Conservation (phyloP, 768 basidiomycete genomes). For the Paxillus involutus region DNA sequence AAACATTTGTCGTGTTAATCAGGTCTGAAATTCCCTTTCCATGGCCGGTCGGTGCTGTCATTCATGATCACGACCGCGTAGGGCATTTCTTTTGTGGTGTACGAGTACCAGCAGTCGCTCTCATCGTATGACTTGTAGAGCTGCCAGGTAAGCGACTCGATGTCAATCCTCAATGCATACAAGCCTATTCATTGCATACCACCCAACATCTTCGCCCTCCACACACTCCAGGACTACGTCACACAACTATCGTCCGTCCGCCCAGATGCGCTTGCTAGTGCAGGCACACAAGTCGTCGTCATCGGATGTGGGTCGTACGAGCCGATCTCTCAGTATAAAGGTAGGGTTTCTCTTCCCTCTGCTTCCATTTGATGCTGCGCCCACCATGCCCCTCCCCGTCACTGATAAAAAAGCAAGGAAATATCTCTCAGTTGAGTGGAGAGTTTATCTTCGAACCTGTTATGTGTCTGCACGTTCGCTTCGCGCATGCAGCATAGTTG, state of each 20-base stretch:
- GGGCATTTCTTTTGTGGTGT: background rate
- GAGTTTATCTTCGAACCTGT: conserved; percentile 65
- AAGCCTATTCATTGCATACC: background rate
- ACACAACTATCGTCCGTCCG: conserved; percentile 44
- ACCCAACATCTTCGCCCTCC: background rate
- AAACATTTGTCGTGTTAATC: too few species aligned
- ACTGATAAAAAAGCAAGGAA: conserved; percentile 61
- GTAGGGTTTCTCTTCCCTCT: conserved; percentile 23
- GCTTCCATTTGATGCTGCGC: too few species aligned
- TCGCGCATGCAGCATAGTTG: conserved; percentile 57
- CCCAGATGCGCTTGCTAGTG: conserved; percentile 38
- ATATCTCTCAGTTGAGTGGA: conserved; percentile 60
- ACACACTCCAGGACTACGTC: conserved; percentile 46
- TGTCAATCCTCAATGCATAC: background rate
- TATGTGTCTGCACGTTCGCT: conserved; percentile 48
- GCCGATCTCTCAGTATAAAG: conserved; percentile 48
- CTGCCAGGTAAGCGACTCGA: conserved; percentile 39
- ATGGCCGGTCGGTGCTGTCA: background rate
- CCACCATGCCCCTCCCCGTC: background rate
- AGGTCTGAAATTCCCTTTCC: background rate
- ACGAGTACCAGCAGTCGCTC: conserved; percentile 10
- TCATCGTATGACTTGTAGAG: conserved; percentile 20
- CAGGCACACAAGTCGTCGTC: conserved; percentile 43
- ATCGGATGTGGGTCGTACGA: conserved; percentile 63
- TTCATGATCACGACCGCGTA: background rate